Percentiles rank a stretch among this genome's conserved stretches.
These are phyloP conservation scores for Picea engelmannii DNA, from an alignment of 83 land plant genomes.

Conservation along the genomic window DNA sequence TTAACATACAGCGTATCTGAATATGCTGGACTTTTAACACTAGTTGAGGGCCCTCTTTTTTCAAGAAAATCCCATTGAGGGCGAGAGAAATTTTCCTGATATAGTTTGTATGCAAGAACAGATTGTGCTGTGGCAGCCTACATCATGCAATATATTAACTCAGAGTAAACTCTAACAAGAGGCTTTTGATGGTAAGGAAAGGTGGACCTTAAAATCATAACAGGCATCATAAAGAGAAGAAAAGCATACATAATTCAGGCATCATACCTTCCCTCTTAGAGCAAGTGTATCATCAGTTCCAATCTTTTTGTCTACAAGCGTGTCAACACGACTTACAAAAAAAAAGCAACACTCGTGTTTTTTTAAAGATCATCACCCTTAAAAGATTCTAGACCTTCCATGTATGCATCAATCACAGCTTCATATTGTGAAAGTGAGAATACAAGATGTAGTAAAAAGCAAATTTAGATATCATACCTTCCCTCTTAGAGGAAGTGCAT, in stretches of 20 bases:
- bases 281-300: conserved; percentile 92
- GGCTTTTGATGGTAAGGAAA: too few species aligned
- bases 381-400: conserved; percentile 12
- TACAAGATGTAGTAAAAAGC: conserved; percentile 55
- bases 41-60: too few species aligned
- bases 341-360: conserved; percentile 94
- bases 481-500: conserved; percentile 88
- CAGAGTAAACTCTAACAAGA: background rate
- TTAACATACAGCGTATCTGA: too few species aligned
- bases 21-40: too few species aligned
- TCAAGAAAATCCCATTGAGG: conserved; percentile 21
- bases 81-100: conserved; percentile 94
- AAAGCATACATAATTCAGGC: background rate
- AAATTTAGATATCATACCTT: conserved; percentile 52
- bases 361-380: conserved; percentile 92
- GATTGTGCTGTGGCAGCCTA: conserved; percentile 99
- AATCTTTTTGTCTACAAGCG: conserved; percentile 86
- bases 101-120: conserved; percentile 87
- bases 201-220: too few species aligned
- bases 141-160: conserved; percentile 4
- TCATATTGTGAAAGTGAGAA: conserved; percentile 43
- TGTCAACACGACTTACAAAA: conserved; percentile 26
- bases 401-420: too few species aligned
- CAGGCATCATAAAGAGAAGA: background rate
- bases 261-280: conserved; percentile 89